Conservation (phyloP, 345 rosid species). For the Luvunga scandens region DNA sequence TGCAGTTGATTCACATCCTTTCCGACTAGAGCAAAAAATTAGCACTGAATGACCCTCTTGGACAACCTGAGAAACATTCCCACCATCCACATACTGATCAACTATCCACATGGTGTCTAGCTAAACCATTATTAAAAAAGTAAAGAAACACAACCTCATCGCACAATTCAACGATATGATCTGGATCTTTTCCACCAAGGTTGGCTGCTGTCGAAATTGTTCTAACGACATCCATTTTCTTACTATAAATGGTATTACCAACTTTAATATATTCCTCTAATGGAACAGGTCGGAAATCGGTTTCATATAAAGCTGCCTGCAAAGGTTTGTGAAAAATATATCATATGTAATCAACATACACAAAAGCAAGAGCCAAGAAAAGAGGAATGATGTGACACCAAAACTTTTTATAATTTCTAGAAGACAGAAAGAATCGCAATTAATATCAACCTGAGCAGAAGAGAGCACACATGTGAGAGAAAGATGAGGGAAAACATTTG, state of each 20-base stretch:
- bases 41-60: slow-evolving; percentile 94
- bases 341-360: background rate
- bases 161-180: slow-evolving; percentile 87
- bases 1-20: slow-evolving; percentile 99
- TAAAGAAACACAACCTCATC: slow-evolving; percentile 62
- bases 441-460: background rate
- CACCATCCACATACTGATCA: slow-evolving; percentile 6
- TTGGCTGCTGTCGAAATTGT: slow-evolving; percentile 67
- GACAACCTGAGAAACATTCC: slow-evolving; percentile 58
- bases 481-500: background rate
- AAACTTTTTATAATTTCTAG: background rate
- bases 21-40: slow-evolving; percentile 95
- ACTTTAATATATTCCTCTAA: slow-evolving; percentile 87
- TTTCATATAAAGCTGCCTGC: slow-evolving; percentile 92
- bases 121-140: slow-evolving; percentile 1
- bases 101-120: slow-evolving; percentile 4
- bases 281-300: slow-evolving; percentile 96
- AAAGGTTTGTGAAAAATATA: slow-evolving; percentile 17
- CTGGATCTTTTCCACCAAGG: slow-evolving; percentile 93
- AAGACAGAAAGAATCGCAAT: background rate
- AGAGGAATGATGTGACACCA: background rate
- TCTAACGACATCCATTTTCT: slow-evolving; percentile 75
- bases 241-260: slow-evolving; percentile 79
- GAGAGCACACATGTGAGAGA: background rate
- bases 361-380: background rate